These are phyloP conservation scores for Trichoderma koningii DNA, from an alignment of 2,329 filamentous ascomycete species.

Conservation along the genomic window DNA sequence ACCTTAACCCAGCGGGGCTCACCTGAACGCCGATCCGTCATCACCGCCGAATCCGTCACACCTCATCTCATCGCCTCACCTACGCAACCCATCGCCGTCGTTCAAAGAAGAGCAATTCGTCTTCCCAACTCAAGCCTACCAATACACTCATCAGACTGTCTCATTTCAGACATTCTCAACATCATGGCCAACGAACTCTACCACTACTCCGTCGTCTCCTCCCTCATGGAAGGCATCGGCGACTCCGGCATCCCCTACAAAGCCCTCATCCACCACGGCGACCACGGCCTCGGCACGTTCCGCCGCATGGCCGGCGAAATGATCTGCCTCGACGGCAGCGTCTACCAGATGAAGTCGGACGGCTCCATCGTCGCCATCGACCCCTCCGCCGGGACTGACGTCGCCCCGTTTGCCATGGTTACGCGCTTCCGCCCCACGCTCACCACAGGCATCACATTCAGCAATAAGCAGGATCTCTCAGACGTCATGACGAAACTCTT, in stretches of 20 bases:
- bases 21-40: too few relatives aligned
- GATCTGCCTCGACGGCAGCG: slow-evolving; percentile 8
- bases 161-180: too few relatives aligned
- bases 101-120: too few relatives aligned
- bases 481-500: not conserved
- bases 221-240: slow-evolving; percentile 17
- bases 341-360: slow-evolving; percentile 22
- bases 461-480: slow-evolving; percentile 8
- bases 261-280: not conserved
- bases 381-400: not conserved
- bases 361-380: slow-evolving; percentile 13
- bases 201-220: slow-evolving; percentile 17
- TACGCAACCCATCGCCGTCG: too few relatives aligned
- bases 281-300: slow-evolving; percentile 21
- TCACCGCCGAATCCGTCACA: too few relatives aligned
- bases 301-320: slow-evolving; percentile 21
- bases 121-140: too few relatives aligned
- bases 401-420: slow-evolving; percentile 15
- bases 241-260: not conserved
- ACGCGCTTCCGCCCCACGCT: slow-evolving; percentile 3
- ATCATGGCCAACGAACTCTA: slow-evolving; percentile 22
- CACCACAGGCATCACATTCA: not conserved
- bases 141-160: too few relatives aligned
- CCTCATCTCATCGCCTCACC: too few relatives aligned
- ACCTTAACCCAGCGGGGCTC: too few relatives aligned